A percentile compares a stretch with the other conserved stretches of the same genome.
Evolutionary conservation across 352 stramenopile genomes (phyloP).

Genomic region (Blastocystis sp.): DNA sequence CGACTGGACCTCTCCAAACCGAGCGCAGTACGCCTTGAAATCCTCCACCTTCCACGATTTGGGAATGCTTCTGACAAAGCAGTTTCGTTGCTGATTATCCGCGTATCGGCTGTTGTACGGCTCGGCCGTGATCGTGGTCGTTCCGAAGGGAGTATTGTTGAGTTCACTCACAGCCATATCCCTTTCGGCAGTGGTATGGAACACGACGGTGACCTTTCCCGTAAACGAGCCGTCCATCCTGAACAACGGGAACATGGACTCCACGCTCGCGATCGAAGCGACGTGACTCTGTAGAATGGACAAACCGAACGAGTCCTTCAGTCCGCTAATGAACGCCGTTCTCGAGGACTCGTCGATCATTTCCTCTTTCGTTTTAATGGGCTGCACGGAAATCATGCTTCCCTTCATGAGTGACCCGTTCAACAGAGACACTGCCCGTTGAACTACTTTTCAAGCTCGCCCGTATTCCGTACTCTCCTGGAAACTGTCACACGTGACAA

Average conservation of each 20-base stretch:
- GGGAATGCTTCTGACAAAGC: conserved; percentile 43
- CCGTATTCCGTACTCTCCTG: background rate
- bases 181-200: background rate
- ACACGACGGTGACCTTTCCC: conserved; percentile 15
- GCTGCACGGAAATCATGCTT: conserved; percentile 3
- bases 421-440: background rate
- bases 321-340: background rate
- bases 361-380: conserved; percentile 19
- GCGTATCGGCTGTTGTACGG: background rate
- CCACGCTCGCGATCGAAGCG: background rate
- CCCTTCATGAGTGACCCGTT: background rate
- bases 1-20: conserved; percentile 30
- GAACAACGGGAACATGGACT: conserved; percentile 15
- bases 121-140: background rate
- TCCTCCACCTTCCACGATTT: background rate
- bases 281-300: background rate
- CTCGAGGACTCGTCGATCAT: background rate
- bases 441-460: background rate
- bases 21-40: conserved; percentile 1
- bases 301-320: background rate
- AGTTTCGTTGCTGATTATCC: conserved; percentile 29
- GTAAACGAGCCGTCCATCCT: conserved; percentile 10
- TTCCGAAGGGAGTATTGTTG: background rate
- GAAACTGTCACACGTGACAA: background rate
- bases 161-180: background rate